Evolutionary conservation across 805 yeast genomes (phyloP), one percentile per base, ranked within the genome.

Genomic region (Ogataea trehalophila): DNA sequence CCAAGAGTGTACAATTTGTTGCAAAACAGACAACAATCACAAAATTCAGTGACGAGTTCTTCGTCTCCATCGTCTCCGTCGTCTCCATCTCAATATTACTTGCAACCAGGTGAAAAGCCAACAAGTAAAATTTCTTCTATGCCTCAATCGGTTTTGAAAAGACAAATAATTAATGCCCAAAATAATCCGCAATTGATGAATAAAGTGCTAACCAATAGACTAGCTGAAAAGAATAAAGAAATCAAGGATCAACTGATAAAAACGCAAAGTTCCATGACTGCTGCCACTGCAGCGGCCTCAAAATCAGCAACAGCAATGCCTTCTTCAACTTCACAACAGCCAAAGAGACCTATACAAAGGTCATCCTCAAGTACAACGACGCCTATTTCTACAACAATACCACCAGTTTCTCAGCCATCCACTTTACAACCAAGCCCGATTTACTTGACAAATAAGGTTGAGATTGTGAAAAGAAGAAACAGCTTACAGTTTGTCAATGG

Each of bases 141-240:
- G 43, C 66, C 67, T 14, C 59, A 55, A 33, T 54, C 58, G 16
- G 61, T 51, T 3, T 47, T 67, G 31, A 61, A 61, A 43, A 61
- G 57, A 31, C 69, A 66, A 46, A 60, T 66, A 9, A 33, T 55
- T 23, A 59, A 62, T 42, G 66, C 69, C 4, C 62, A 63, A 37
- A 58, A 51, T 35, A 67, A 61, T 46, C 68, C 63, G 8, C 62
- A 60, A 16, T 49, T 63, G 38, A 62, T 67, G 68, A 64, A 59
- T 49, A 67, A 65, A 46, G 67, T 66, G 3, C 52, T 67, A 3
- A 56, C 61, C 3, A 63, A 67, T 43, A 55, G 66, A 42, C 51
- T 66, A 15, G 56, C 60, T 13, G 66, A 60, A 42, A 66, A 66
- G 41, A 62, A 59, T 43, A 55, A 53, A 34, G 61, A 59, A 33